phyloP scores from a whole-genome alignment of 495 filamentous ascomycete genomes.

The Penicillium simplicissimum region DNA sequence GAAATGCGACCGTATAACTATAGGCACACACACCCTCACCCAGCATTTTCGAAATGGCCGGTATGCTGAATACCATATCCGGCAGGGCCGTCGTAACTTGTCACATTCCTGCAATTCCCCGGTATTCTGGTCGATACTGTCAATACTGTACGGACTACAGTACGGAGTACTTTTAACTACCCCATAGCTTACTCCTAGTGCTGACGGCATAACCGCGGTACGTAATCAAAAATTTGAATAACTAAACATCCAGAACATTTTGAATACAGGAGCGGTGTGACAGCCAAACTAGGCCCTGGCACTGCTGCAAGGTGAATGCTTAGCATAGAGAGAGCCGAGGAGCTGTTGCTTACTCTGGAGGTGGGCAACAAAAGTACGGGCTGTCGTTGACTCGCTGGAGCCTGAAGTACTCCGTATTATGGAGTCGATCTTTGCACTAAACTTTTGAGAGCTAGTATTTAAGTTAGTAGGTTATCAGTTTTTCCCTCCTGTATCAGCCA shows the following conservation, averaged over 20 bases:
- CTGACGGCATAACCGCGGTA: neutral
- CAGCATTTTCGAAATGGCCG: constrained; percentile 5
- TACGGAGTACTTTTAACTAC: neutral
- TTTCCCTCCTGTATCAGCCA: neutral
- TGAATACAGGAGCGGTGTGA: neutral
- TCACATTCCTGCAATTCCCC: constrained; percentile 19
- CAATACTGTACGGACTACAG: no score
- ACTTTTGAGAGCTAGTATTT: no score
- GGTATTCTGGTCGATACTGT: constrained; percentile 5
- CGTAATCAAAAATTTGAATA: neutral
- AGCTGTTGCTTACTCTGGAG: neutral
- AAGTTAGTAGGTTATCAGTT: no score
- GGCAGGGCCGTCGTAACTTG: neutral
- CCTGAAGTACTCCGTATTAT: no score
- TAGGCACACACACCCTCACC: neutral
- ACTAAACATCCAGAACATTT: no score
- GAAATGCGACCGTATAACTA: neutral
- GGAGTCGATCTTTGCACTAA: neutral
- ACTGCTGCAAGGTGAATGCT: neutral
- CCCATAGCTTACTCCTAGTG: neutral
- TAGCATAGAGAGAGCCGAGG: neutral
- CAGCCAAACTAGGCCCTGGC: neutral
- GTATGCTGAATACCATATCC: constrained; percentile 34
- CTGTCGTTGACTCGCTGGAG: no score
- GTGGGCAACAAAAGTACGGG: neutral